Evolutionary conservation across 2,329 filamentous ascomycete genomes (phyloP).

Genomic region (Alternaria arbusti): DNA sequence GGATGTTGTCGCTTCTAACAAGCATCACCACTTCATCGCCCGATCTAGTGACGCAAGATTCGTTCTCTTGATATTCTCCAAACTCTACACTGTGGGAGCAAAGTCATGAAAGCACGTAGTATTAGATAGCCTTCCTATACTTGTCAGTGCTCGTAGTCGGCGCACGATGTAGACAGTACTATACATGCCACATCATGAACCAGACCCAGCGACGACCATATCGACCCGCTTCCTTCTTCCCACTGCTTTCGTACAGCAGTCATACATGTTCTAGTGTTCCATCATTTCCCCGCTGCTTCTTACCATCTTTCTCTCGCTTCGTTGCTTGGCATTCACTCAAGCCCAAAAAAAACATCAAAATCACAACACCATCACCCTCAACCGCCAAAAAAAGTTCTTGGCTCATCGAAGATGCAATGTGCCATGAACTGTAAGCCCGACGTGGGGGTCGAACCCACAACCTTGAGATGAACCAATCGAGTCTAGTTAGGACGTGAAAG

Average conservation of each 20-base stretch:
- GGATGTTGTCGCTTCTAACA: neutral
- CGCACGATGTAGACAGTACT: neutral
- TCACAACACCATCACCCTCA: neutral
- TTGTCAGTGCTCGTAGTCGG: neutral
- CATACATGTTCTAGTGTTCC: neutral
- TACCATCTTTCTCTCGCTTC: neutral
- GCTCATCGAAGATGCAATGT: too few relatives aligned
- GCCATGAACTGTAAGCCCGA: neutral
- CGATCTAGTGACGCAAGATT: neutral
- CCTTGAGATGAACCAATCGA: constrained; percentile 2
- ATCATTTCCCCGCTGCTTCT: neutral
- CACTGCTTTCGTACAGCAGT: neutral
- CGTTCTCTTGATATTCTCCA: neutral
- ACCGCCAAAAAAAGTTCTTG: neutral
- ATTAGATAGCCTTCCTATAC: neutral
- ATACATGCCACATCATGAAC: neutral
- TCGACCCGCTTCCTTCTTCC: neutral
- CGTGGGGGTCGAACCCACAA: neutral
- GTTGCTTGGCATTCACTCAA: neutral
- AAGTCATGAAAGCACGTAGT: neutral
- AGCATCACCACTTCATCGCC: neutral
- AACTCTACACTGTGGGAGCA: fast-evolving
- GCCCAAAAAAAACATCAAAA: neutral
- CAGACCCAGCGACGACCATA: neutral
- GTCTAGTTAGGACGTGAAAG: constrained; percentile 2